Evolutionary conservation across 2,329 filamentous ascomycete species (phyloP).

Genomic region (Hypomyces perniciosus): DNA sequence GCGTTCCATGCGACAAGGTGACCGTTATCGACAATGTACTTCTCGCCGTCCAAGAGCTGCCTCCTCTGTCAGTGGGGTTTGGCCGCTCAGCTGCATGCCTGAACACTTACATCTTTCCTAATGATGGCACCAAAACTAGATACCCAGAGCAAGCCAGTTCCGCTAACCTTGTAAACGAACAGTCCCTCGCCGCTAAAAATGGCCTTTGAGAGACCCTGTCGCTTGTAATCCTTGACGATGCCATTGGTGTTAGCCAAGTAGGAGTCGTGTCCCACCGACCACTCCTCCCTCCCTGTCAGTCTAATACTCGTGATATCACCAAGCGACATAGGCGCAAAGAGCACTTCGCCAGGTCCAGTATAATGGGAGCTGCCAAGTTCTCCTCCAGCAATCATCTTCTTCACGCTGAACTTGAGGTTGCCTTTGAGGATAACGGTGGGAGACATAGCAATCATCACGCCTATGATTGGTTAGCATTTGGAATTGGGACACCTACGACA

Average conservation of each 20-base stretch:
- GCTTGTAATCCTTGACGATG: constrained; percentile 81
- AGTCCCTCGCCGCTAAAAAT: constrained; percentile 92
- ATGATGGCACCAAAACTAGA: constrained; percentile 94
- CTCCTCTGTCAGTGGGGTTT: constrained; percentile 9
- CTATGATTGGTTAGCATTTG: constrained; percentile 31
- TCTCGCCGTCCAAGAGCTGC: constrained; percentile 61
- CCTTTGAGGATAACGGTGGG: constrained; percentile 80
- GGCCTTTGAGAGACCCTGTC: constrained; percentile 78
- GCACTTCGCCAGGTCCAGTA: constrained; percentile 84
- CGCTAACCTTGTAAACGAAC: constrained; percentile 82
- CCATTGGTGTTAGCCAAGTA: constrained; percentile 83
- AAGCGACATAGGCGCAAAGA: constrained; percentile 72
- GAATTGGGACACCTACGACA: no score
- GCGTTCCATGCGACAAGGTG: constrained; percentile 96
- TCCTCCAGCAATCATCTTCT: constrained; percentile 80
- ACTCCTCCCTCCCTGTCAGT: constrained; percentile 64
- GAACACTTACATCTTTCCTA: constrained; percentile 73
- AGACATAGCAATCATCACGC: constrained; percentile 93
- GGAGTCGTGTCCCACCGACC: constrained; percentile 81
- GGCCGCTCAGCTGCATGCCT: not conserved
- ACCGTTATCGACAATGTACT: constrained; percentile 88
- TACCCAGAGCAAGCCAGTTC: constrained; percentile 78
- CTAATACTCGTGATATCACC: constrained; percentile 82
- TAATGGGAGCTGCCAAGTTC: constrained; percentile 74
- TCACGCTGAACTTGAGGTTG: constrained; percentile 76